Evolutionary conservation across 345 rosid species (phyloP), one percentile per base, ranked within the genome.

Genomic region (Ceriops tagal): DNA sequence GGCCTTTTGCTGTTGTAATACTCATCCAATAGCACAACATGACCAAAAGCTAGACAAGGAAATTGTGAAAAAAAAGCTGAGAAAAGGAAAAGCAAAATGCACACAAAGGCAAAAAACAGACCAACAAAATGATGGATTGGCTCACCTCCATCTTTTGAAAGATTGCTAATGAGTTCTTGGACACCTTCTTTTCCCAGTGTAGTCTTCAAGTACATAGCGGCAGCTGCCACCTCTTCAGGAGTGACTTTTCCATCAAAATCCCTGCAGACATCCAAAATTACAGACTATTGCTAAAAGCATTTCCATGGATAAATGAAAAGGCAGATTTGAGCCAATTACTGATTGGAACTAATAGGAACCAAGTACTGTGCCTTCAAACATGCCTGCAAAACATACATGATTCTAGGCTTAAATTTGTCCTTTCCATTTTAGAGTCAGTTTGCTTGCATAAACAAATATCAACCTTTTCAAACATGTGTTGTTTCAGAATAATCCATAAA

Each of bases 161-260:
- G 93, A 73, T 69, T 88, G 82, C 89, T 82, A 37, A 92, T 84
- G 52, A 89, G 86, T 69, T 92, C 88, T 81, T 86, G 88, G 53
- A 92, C 66, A 37, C 97, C 97, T 65, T 89, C 92, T 56, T 84
- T 89, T 53, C 83, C 93, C 24, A 92, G 53, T 58, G 90, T 85
- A 71, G 84, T 86, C 74, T 89, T 92, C 76, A 92, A 78, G 75
- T 84, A 86, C 80, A 82, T 76, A 59, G 97, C 96, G 71, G 96
- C 97, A 76, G 88, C 77, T 15, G 93, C 96, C 31, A 92, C 92
- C 82, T 92, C 97, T 62, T 92, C 97, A 26, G 93, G 83, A 51
- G 89, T 88, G 53, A 92, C 97, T 75, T 92, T 92, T 58, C 97
- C 96, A 64, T 92, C 97, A 72, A 80, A 76, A 75, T 92, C 97